phyloP scores from a whole-genome alignment of 2,329 filamentous ascomycete genomes.

The Penicillium thymicola region DNA sequence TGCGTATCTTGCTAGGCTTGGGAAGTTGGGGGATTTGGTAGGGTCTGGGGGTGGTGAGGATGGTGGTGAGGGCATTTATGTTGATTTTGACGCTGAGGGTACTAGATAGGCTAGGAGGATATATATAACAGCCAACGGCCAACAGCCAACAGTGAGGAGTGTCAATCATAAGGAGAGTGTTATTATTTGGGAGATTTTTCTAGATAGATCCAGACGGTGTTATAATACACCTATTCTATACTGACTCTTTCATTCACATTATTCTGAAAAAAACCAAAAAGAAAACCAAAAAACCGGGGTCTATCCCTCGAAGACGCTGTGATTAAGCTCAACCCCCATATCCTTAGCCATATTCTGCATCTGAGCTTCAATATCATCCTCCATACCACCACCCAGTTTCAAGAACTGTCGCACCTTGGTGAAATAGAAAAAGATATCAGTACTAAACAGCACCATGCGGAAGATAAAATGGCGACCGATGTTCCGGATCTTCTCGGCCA shows the following conservation, averaged over 20 bases:
- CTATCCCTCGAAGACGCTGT: slow-evolving; percentile 81
- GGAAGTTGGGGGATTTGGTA: slow-evolving; percentile 14
- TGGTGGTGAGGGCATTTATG: neutral
- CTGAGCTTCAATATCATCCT: slow-evolving; percentile 84
- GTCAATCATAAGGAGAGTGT: neutral
- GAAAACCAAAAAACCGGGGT: neutral
- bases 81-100: neutral
- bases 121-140: neutral
- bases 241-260: neutral
- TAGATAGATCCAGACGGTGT: neutral
- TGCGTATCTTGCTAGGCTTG: slow-evolving; percentile 40
- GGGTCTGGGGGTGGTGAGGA: neutral
- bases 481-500: slow-evolving; percentile 62
- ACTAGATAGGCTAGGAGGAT: neutral
- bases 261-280: neutral
- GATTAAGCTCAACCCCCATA: slow-evolving; percentile 86
- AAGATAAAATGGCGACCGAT: slow-evolving; percentile 80
- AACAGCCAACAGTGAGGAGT: neutral
- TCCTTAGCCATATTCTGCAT: slow-evolving; percentile 88
- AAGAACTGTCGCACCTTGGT: slow-evolving; percentile 74
- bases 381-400: slow-evolving; percentile 78
- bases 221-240: slow-evolving; percentile 3
- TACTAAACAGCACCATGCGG: slow-evolving; percentile 68
- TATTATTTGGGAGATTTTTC: slow-evolving; percentile 7
- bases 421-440: slow-evolving; percentile 80